Evolutionary conservation across 176 grass and related monocot species (phyloP), one percentile per base, ranked within the genome.

Genomic region (Aechmea fasciata): DNA sequence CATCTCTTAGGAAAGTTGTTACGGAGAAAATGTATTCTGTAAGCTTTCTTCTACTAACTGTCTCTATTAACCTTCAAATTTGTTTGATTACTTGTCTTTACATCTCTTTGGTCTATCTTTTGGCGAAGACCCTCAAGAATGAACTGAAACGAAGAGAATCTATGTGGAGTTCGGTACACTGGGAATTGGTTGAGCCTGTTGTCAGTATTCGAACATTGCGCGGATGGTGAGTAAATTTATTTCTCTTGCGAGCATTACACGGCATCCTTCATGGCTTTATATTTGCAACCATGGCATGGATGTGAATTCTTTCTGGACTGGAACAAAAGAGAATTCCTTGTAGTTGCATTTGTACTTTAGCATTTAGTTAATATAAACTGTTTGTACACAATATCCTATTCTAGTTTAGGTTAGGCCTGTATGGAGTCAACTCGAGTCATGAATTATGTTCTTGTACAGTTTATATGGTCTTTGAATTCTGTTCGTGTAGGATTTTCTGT

Each of bases 21-120:
- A 92, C 89, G 9, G 89, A 87, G 74, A 92, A 75, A 57, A 90
- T 92, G 93, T 91, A 92, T 76, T 97, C 89, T 77, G 89, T 97
- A 92, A 85, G 83, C 63, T 89, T 82, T 77, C 33, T 19, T 68
- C 49, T 51, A 41, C 67, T 49, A 29, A 41, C 49, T 47, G 3
- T 50, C 63, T 48, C 68, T 48, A 48, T 47, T 85, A 47, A 68
- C 29, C 23, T 73, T 76, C 29, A 55, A 22, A 7, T 41, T 41
- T 47, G 4, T 14, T 14, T 24, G 7, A 13, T 52, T 47, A 71
- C 10, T 69, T 67, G 20, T 81, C 68, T 75, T 84, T 73, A 51
- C 51, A 57, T 68, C 20, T 13, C 55, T 10, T 66, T 18, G 25
- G 75, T 72, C 50, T 73, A 14, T 68, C 75, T 78, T 74, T 70